A percentile compares a stretch with the other conserved stretches of the same genome.
Evolutionary conservation across 148 eudicot species (phyloP).

Genomic region (Linanthus parryae): DNA sequence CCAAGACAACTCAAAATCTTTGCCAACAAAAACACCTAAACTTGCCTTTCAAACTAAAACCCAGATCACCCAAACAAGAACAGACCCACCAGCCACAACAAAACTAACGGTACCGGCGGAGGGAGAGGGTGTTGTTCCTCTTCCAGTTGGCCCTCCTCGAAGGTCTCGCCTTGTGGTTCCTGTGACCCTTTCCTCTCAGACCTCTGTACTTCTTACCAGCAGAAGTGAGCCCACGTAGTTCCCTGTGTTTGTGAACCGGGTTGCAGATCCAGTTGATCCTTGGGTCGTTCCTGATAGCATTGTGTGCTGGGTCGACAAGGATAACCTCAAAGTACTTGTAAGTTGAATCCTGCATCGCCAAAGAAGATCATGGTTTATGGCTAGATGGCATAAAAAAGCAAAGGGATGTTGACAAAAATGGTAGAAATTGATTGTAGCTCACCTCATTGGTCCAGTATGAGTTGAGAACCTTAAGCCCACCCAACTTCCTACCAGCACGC

Average conservation of each 20-base stretch:
- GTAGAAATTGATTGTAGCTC: too few species aligned
- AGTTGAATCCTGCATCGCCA: conserved; percentile 10
- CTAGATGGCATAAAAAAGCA: not conserved
- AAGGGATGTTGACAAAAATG: not conserved
- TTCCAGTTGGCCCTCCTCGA: conserved; percentile 18
- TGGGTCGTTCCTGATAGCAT: conserved; percentile 15
- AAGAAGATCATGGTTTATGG: not conserved
- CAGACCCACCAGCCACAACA: not conserved
- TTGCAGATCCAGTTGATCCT: conserved; percentile 21
- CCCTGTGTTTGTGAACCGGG: conserved; percentile 13
- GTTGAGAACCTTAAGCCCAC: conserved; percentile 32
- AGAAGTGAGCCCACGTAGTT: conserved; percentile 18
- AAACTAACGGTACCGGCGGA: conserved; percentile 17
- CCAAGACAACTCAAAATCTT: too few species aligned
- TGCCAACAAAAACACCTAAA: too few species aligned
- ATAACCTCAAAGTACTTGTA: conserved; percentile 20
- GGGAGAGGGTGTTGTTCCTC: conserved; percentile 17
- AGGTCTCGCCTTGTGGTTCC: conserved; percentile 12
- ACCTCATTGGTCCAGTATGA: conserved; percentile 18
- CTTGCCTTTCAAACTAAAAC: too few species aligned
- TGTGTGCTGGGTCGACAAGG: conserved; percentile 16
- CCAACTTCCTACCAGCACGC: conserved; percentile 30
- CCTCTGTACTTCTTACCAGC: conserved; percentile 19
- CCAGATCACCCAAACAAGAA: too few species aligned
- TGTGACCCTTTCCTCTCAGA: conserved; percentile 14